These are phyloP conservation scores for Penicillium cataractarum DNA, from an alignment of 495 filamentous ascomycete species.

Conservation along the genomic window DNA sequence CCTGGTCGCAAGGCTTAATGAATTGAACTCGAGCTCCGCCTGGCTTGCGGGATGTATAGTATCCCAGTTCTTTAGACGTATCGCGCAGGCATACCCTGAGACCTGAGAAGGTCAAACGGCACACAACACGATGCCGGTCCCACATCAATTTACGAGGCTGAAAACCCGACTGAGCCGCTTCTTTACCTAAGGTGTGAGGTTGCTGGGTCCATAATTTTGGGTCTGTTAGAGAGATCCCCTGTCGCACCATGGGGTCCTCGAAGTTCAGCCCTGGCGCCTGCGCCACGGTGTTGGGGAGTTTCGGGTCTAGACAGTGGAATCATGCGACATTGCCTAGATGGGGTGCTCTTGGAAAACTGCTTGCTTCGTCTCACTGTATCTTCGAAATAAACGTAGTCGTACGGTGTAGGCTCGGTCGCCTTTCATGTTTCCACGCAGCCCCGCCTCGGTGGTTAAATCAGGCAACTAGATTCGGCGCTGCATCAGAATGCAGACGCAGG, in stretches of 20 bases:
- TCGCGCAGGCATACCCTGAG: background rate
- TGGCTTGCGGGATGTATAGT: background rate
- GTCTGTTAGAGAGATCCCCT: background rate
- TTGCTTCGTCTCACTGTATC: background rate
- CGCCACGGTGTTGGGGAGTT: slow-evolving; percentile 13
- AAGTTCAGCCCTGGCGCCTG: slow-evolving; percentile 15
- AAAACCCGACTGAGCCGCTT: slow-evolving; percentile 3
- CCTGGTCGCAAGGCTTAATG: background rate
- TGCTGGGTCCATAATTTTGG: slow-evolving; percentile 6
- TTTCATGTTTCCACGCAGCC: background rate
- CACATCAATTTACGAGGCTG: background rate
- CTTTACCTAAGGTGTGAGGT: background rate
- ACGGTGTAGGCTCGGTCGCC: background rate
- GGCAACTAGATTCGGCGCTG: background rate
- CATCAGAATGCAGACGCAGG: background rate
- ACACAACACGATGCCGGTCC: background rate
- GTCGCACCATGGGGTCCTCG: slow-evolving; percentile 1
- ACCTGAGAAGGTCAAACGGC: background rate
- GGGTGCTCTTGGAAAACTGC: background rate
- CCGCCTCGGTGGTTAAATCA: background rate
- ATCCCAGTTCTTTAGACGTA: background rate
- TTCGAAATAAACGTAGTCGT: background rate
- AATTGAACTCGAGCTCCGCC: background rate
- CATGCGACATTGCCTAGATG: slow-evolving; percentile 11
- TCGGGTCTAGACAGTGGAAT: slow-evolving; percentile 5